Percentiles rank a stretch among this genome's conserved stretches.
Conservation (phyloP, 352 stramenopile genomes). For the Phytophthora aleatoria region DNA sequence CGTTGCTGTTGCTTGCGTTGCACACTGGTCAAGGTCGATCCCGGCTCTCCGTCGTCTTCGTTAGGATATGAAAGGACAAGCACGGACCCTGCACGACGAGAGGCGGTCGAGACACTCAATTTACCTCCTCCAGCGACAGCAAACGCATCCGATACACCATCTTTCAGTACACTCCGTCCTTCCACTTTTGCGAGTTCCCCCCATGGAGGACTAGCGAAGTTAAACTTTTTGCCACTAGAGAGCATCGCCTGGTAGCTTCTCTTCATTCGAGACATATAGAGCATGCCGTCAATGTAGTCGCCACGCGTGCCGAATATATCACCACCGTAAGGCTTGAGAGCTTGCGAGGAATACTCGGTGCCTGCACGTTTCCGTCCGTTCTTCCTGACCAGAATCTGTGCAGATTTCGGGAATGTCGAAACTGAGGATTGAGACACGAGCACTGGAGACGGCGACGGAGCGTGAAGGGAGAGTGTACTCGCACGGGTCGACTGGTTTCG, state of each 20-base stretch:
- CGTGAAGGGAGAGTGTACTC: conserved; percentile 8
- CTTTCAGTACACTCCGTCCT: conserved; percentile 46
- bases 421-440: conserved; percentile 8
- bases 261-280: conserved; percentile 91
- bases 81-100: conserved; percentile 11
- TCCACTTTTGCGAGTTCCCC: conserved; percentile 24
- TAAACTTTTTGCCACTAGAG: conserved; percentile 29
- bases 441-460: conserved; percentile 1
- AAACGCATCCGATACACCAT: conserved; percentile 56
- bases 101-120: not conserved
- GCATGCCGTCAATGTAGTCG: conserved; percentile 85
- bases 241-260: conserved; percentile 56
- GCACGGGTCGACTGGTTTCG: conserved; percentile 10
- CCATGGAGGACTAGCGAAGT: conserved; percentile 18
- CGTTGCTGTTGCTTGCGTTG: conserved; percentile 56
- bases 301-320: conserved; percentile 83
- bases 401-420: conserved; percentile 22
- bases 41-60: conserved; percentile 13
- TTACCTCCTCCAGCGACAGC: conserved; percentile 11
- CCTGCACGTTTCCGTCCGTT: conserved; percentile 53
- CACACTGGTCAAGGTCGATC: conserved; percentile 18
- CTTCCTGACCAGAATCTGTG: conserved; percentile 35
- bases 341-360: conserved; percentile 38
- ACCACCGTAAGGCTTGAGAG: conserved; percentile 70
- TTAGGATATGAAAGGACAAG: conserved; percentile 8